A percentile compares a stretch with the other conserved stretches of the same genome.
Conservation (phyloP, 495 filamentous ascomycete species). For the Entonaema liquescens region DNA sequence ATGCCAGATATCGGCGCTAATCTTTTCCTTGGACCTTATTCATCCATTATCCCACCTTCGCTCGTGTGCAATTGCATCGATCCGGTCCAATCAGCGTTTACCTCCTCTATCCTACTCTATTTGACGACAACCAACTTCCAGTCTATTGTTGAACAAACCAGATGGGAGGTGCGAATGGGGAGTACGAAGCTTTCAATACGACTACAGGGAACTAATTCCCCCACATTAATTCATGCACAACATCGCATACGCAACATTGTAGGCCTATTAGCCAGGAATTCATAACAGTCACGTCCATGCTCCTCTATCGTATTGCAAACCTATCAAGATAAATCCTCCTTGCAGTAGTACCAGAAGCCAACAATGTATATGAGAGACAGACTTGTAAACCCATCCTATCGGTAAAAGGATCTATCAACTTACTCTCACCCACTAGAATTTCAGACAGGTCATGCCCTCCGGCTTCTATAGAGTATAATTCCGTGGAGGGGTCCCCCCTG, state of each 20-base stretch:
- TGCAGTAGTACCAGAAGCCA: neutral
- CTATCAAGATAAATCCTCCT: neutral
- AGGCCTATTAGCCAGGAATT: neutral
- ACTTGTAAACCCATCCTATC: slow-evolving; percentile 19
- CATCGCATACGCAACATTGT: neutral
- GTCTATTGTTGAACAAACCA: slow-evolving; percentile 11
- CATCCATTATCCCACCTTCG: slow-evolving; percentile 31
- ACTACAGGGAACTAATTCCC: slow-evolving; percentile 25
- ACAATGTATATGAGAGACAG: neutral
- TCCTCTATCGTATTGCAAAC: neutral
- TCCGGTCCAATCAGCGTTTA: slow-evolving; percentile 29
- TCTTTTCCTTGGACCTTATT: slow-evolving; percentile 29
- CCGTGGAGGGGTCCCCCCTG: slow-evolving; percentile 20
- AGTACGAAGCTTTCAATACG: slow-evolving; percentile 5
- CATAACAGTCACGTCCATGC: neutral
- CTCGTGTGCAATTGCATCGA: slow-evolving; percentile 20
- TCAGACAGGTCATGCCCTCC: slow-evolving; percentile 14
- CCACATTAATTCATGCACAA: slow-evolving; percentile 24
- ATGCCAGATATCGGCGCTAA: slow-evolving; percentile 43
- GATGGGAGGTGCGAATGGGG: slow-evolving; percentile 7
- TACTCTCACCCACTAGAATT: slow-evolving; percentile 15
- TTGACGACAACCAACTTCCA: slow-evolving; percentile 1
- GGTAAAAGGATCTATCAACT: slow-evolving; percentile 16
- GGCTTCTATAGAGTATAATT: slow-evolving; percentile 26
- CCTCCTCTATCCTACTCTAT: slow-evolving; percentile 1